Conservation (phyloP, 805 yeast species). For the Yamadazyma sp. region DNA sequence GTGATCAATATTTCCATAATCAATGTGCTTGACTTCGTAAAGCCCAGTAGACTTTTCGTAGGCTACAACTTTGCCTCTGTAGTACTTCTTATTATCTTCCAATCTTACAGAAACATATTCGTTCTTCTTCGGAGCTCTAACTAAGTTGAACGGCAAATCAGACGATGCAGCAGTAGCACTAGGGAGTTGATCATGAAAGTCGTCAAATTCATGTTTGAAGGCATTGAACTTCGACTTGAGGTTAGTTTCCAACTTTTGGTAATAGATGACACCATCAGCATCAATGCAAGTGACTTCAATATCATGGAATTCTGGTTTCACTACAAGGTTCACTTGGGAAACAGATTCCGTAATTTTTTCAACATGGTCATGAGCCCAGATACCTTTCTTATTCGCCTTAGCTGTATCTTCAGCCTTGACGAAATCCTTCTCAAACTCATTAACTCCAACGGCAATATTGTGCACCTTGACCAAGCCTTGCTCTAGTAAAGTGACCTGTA, state of each 20-base stretch:
- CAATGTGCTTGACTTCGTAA: slow-evolving; percentile 57
- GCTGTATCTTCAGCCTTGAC: slow-evolving; percentile 65
- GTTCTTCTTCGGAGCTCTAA: slow-evolving; percentile 49
- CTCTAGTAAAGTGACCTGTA: slow-evolving; percentile 55
- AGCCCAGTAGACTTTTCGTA: slow-evolving; percentile 44
- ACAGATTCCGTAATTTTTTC: slow-evolving; percentile 8
- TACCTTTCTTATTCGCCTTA: slow-evolving; percentile 50
- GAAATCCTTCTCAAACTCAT: slow-evolving; percentile 55
- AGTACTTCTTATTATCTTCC: slow-evolving; percentile 52
- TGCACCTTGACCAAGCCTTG: slow-evolving; percentile 68
- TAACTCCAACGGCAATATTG: slow-evolving; percentile 59
- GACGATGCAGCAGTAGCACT: slow-evolving; percentile 37
- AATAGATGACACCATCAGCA: slow-evolving; percentile 43
- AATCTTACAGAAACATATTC: slow-evolving; percentile 58
- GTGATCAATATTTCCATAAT: slow-evolving; percentile 55
- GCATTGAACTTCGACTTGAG: slow-evolving; percentile 35
- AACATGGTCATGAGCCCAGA: slow-evolving; percentile 61
- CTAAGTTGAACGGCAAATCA: slow-evolving; percentile 40
- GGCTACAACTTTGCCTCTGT: slow-evolving; percentile 55
- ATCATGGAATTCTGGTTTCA: slow-evolving; percentile 49
- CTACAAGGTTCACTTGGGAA: slow-evolving; percentile 9
- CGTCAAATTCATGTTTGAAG: slow-evolving; percentile 50
- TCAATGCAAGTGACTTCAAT: slow-evolving; percentile 53
- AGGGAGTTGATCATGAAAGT: slow-evolving; percentile 39
- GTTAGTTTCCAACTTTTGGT: slow-evolving; percentile 43